Evolutionary conservation across 768 basidiomycete species (phyloP).

Genomic region (Tylopilus sp.): DNA sequence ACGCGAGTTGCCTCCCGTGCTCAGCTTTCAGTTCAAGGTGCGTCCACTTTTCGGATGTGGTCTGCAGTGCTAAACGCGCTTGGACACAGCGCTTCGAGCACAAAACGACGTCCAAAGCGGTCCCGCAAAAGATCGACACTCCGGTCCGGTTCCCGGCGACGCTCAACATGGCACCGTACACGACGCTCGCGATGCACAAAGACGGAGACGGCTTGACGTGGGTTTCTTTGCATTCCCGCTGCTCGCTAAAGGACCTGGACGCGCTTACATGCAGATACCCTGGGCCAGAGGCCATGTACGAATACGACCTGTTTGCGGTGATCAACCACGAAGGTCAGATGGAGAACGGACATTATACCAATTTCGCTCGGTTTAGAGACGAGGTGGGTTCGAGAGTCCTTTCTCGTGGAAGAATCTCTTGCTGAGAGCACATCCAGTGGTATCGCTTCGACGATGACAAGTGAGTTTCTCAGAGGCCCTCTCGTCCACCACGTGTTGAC

Average conservation of each 20-base stretch:
- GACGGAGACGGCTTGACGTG: constrained; percentile 30
- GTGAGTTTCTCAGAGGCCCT: constrained; percentile 32
- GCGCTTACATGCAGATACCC: constrained; percentile 33
- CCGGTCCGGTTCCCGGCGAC: constrained; percentile 78
- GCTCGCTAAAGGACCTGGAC: not conserved
- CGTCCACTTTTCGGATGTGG: not conserved
- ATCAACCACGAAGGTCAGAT: constrained; percentile 94
- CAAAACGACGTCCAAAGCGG: constrained; percentile 64
- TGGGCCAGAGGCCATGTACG: constrained; percentile 69
- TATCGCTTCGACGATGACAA: constrained; percentile 95
- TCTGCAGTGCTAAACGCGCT: not conserved
- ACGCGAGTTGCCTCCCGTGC: constrained; percentile 78
- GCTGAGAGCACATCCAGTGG: constrained; percentile 51
- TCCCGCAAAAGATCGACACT: constrained; percentile 82
- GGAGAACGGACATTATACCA: constrained; percentile 93
- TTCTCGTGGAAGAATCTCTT: not conserved
- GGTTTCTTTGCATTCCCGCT: constrained; percentile 9
- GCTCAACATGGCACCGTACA: constrained; percentile 88
- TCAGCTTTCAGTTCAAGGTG: constrained; percentile 94
- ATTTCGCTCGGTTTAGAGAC: constrained; percentile 78
- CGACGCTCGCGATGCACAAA: constrained; percentile 60
- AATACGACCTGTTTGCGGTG: constrained; percentile 90
- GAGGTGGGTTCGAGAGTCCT: constrained; percentile 62
- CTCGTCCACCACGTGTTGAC: not conserved
- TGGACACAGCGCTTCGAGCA: constrained; percentile 88